Conservation (phyloP, 169 alveolate genomes). For the Sarcocystis neurona region DNA sequence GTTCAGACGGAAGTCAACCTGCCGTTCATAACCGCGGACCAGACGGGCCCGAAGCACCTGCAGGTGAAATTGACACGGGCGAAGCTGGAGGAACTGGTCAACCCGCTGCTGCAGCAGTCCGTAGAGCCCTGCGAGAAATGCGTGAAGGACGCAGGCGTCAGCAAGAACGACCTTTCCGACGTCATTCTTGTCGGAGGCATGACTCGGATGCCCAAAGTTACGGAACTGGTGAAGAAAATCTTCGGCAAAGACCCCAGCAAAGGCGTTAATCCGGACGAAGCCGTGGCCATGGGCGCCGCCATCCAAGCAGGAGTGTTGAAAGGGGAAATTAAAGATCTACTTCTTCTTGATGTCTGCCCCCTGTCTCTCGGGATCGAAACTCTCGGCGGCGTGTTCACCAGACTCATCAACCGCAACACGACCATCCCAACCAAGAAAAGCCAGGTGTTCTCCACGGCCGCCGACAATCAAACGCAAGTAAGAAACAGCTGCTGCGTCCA, state of each 20-base stretch:
- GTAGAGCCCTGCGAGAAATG: constrained; percentile 95
- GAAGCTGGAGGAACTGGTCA: constrained; percentile 94
- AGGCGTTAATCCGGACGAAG: constrained; percentile 99
- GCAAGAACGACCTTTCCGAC: constrained; percentile 91
- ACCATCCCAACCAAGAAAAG: constrained; percentile 98
- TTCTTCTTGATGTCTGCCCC: constrained; percentile 96
- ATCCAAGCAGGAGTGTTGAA: constrained; percentile 97
- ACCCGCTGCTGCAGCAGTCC: constrained; percentile 92
- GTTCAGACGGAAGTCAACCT: constrained; percentile 94
- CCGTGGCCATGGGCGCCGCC: constrained; percentile 99
- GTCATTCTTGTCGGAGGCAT: constrained; percentile 98
- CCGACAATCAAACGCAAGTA: constrained; percentile 95
- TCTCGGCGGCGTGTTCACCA: constrained; percentile 96
- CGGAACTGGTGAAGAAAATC: constrained; percentile 89
- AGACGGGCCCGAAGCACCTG: constrained; percentile 97
- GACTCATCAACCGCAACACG: constrained; percentile 96
- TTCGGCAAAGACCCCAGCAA: constrained; percentile 94
- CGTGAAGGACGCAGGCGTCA: constrained; percentile 93
- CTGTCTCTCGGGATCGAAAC: constrained; percentile 95
- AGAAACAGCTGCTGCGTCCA: background rate
- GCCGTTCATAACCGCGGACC: constrained; percentile 99
- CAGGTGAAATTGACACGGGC: constrained; percentile 84
- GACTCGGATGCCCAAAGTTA: constrained; percentile 98
- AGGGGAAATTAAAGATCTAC: constrained; percentile 96
- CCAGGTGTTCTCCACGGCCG: constrained; percentile 97